These are phyloP conservation scores for Leccinum incarnatum DNA, from an alignment of 768 basidiomycete species.

Conservation along the genomic window DNA sequence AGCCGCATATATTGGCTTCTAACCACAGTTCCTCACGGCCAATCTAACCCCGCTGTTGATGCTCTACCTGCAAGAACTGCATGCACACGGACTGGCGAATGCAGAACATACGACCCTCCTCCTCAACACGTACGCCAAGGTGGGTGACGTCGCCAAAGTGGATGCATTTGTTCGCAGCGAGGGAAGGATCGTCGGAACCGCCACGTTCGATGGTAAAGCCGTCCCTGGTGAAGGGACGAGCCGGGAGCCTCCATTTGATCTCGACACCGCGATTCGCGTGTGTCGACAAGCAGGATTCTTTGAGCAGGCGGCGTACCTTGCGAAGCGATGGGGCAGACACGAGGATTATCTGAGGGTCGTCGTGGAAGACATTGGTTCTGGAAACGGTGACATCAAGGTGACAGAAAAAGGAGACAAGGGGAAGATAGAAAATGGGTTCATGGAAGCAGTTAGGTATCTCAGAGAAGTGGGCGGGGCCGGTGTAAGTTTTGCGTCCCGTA, in stretches of 20 bases:
- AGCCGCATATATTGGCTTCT: slow-evolving; percentile 5
- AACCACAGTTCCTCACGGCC: slow-evolving; percentile 83
- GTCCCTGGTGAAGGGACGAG: slow-evolving; percentile 39
- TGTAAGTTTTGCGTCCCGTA: slow-evolving; percentile 45
- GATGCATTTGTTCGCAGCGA: slow-evolving; percentile 93
- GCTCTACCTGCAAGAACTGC: slow-evolving; percentile 93
- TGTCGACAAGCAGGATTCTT: slow-evolving; percentile 97
- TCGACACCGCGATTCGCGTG: slow-evolving; percentile 95
- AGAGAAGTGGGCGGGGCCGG: slow-evolving; percentile 73
- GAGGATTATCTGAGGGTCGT: slow-evolving; percentile 93
- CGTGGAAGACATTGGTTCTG: slow-evolving; percentile 78
- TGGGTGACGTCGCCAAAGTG: slow-evolving; percentile 84
- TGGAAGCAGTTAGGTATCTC: slow-evolving; percentile 79
- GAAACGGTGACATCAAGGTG: slow-evolving; percentile 5
- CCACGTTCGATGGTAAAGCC: slow-evolving; percentile 16
- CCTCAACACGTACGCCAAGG: slow-evolving; percentile 96
- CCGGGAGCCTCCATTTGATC: slow-evolving; percentile 88
- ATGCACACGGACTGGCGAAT: slow-evolving; percentile 86
- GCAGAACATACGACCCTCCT: slow-evolving; percentile 96
- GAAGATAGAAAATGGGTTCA: slow-evolving; percentile 47
- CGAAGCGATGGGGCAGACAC: slow-evolving; percentile 86
- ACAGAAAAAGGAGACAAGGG: slow-evolving; percentile 17
- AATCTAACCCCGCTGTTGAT: slow-evolving; percentile 95
- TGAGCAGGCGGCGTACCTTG: slow-evolving; percentile 91
- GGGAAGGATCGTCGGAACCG: slow-evolving; percentile 43